A percentile compares a stretch with the other conserved stretches of the same genome.
phyloP scores from a whole-genome alignment of 108 stramenopile species.

The Bacterosira constricta region DNA sequence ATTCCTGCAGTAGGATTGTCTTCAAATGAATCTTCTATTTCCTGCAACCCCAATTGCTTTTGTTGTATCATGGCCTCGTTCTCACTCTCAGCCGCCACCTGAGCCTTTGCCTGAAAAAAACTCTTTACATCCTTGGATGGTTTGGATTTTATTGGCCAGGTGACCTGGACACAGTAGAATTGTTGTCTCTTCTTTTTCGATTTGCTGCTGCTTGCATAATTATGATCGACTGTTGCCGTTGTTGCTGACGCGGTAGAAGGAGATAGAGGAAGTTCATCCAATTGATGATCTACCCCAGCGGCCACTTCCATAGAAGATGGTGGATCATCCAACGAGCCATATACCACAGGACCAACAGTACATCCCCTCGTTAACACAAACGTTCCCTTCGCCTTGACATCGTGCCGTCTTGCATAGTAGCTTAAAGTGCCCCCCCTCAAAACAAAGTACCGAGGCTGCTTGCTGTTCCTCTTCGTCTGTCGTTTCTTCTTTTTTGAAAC shows the following conservation, averaged over 20 bases:
- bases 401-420: slow-evolving; percentile 37
- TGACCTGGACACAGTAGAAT: slow-evolving; percentile 44
- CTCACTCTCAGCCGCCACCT: slow-evolving; percentile 48
- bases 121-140: slow-evolving; percentile 34
- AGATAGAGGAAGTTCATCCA: too few relatives aligned
- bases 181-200: slow-evolving; percentile 37
- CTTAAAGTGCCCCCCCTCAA: slow-evolving; percentile 39
- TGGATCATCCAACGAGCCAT: slow-evolving; percentile 31
- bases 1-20: background rate
- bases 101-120: slow-evolving; percentile 40
- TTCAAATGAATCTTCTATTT: background rate
- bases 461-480: background rate
- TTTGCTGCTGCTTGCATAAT: slow-evolving; percentile 33
- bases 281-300: too few relatives aligned
- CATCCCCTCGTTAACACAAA: slow-evolving; percentile 44
- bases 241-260: background rate
- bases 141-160: slow-evolving; percentile 42
- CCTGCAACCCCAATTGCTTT: background rate
- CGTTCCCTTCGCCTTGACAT: slow-evolving; percentile 55
- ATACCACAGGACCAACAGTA: slow-evolving; percentile 39
- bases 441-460: slow-evolving; percentile 41
- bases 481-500: slow-evolving; percentile 25
- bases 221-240: too few relatives aligned
- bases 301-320: too few relatives aligned
- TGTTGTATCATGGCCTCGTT: slow-evolving; percentile 37